Percentiles rank a stretch among this genome's conserved stretches.
These are phyloP conservation scores for Phlebiopsis gigantea DNA, from an alignment of 768 basidiomycete species.

Conservation along the genomic window DNA sequence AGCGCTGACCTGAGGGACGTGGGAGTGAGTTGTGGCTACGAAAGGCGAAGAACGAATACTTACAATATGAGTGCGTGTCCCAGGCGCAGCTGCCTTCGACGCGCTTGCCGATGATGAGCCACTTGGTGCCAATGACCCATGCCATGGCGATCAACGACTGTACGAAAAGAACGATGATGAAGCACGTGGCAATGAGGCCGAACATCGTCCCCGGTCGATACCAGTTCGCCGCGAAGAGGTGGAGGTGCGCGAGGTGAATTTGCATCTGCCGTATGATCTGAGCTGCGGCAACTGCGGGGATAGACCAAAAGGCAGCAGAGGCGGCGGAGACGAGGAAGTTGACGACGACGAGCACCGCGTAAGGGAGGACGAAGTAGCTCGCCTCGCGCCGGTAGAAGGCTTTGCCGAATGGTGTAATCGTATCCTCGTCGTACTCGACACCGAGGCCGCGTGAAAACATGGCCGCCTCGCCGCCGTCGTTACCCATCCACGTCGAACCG, in stretches of 20 bases:
- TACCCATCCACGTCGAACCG: slow-evolving; percentile 44
- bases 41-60: background rate
- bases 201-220: slow-evolving; percentile 36
- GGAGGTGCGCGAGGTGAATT: slow-evolving; percentile 25
- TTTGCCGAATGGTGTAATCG: slow-evolving; percentile 36
- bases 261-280: slow-evolving; percentile 33
- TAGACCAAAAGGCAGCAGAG: slow-evolving; percentile 39
- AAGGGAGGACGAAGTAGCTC: slow-evolving; percentile 37
- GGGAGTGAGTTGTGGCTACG: background rate
- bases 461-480: slow-evolving; percentile 36
- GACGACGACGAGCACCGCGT: slow-evolving; percentile 30
- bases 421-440: slow-evolving; percentile 25
- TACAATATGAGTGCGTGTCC: slow-evolving; percentile 42
- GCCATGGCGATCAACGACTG: slow-evolving; percentile 34
- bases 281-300: slow-evolving; percentile 33
- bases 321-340: slow-evolving; percentile 33
- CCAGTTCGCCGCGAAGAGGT: slow-evolving; percentile 33
- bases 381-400: slow-evolving; percentile 38
- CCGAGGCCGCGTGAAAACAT: slow-evolving; percentile 14
- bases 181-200: slow-evolving; percentile 33
- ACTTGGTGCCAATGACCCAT: slow-evolving; percentile 40
- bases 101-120: slow-evolving; percentile 38
- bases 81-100: slow-evolving; percentile 36
- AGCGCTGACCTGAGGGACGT: slow-evolving; percentile 29
- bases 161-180: slow-evolving; percentile 32